phyloP scores from a whole-genome alignment of 2,329 filamentous ascomycete species.

The Trichothecium roseum region DNA sequence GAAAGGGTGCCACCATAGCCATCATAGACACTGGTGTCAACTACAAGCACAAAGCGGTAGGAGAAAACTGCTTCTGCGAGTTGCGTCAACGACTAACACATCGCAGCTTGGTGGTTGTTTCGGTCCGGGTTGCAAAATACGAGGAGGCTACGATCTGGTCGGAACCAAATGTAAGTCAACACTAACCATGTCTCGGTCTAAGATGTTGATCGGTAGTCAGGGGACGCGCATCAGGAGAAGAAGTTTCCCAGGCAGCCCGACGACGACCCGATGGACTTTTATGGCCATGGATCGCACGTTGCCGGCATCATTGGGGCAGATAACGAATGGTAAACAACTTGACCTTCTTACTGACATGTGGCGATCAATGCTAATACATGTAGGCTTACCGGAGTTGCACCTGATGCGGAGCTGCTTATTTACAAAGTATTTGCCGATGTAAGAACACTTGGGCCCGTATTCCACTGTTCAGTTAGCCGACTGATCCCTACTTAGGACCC shows the following conservation, averaged over 20 bases:
- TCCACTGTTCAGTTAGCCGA: not conserved
- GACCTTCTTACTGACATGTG: too few relatives aligned
- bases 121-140: conserved; percentile 25
- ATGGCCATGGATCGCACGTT: conserved; percentile 26
- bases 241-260: conserved; percentile 20
- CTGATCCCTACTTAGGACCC: conserved; percentile 1
- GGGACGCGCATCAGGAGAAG: conserved; percentile 18
- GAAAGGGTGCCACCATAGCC: conserved; percentile 25
- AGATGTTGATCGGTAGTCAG: conserved; percentile 8
- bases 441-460: not conserved
- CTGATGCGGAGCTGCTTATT: conserved; percentile 23
- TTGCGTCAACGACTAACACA: not conserved
- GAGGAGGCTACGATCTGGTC: conserved; percentile 26
- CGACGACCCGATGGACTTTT: conserved; percentile 21
- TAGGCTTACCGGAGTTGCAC: conserved; percentile 26
- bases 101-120: conserved; percentile 26
- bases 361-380: not conserved
- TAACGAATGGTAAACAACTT: conserved; percentile 6
- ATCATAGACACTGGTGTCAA: conserved; percentile 29
- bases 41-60: conserved; percentile 26
- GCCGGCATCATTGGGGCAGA: conserved; percentile 16
- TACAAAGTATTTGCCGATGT: conserved; percentile 23
- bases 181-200: not conserved
- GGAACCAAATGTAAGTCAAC: conserved; percentile 18
- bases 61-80: not conserved